These are phyloP conservation scores for Apiospora koreana DNA, from an alignment of 2,329 filamentous ascomycete species.

Conservation along the genomic window DNA sequence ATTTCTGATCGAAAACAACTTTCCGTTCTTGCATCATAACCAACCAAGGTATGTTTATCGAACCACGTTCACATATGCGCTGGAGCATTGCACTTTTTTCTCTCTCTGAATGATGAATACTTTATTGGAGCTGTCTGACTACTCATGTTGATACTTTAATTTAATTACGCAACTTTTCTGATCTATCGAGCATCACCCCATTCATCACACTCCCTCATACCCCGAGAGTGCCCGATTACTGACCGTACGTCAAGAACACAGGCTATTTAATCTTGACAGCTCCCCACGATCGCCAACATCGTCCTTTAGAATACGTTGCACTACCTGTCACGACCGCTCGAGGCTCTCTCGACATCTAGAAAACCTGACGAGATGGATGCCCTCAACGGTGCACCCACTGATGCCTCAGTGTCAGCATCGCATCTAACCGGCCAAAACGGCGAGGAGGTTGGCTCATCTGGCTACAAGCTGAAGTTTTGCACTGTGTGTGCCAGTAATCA, in stretches of 20 bases:
- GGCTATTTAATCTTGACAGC: not conserved
- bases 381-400: slow-evolving; percentile 38
- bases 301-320: not conserved
- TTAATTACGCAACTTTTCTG: slow-evolving; percentile 57
- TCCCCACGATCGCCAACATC: not conserved
- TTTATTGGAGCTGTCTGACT: slow-evolving; percentile 81
- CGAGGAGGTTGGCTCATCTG: slow-evolving; percentile 52
- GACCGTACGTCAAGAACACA: not conserved
- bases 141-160: slow-evolving; percentile 61
- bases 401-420: slow-evolving; percentile 26
- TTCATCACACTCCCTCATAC: not conserved
- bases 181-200: not conserved
- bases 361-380: slow-evolving; percentile 36
- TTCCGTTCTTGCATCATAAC: not conserved
- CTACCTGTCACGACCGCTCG: not conserved
- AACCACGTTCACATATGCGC: not conserved
- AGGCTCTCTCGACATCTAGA: not conserved
- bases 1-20: not conserved
- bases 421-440: slow-evolving; percentile 40
- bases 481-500: slow-evolving; percentile 99
- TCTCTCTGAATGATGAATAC: slow-evolving; percentile 45
- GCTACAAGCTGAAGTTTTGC: slow-evolving; percentile 92
- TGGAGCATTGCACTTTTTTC: slow-evolving; percentile 11
- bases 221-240: not conserved
- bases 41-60: not conserved